Evolutionary conservation across 495 filamentous ascomycete species (phyloP).

Genomic region (Annulohypoxylon stygium): DNA sequence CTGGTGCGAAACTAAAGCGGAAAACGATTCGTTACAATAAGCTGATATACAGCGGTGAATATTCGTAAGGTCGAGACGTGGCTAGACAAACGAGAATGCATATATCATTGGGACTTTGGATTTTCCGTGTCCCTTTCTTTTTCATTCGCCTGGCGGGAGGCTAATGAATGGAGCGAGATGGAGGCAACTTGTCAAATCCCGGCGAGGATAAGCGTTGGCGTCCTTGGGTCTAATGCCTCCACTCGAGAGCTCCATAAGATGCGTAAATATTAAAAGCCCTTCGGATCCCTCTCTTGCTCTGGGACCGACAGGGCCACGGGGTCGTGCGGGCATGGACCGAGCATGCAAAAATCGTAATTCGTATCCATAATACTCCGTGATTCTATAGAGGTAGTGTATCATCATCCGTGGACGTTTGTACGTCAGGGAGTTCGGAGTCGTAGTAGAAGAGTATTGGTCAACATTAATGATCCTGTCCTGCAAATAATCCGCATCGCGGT

Average conservation of each 20-base stretch:
- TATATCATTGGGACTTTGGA: slow-evolving; percentile 40
- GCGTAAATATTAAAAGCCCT: slow-evolving; percentile 33
- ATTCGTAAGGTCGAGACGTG: slow-evolving; percentile 40
- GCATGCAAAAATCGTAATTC: slow-evolving; percentile 48
- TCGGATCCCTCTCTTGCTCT: slow-evolving; percentile 34
- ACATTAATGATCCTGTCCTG: slow-evolving; percentile 33
- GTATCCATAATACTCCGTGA: slow-evolving; percentile 52
- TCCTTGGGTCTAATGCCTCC: slow-evolving; percentile 19
- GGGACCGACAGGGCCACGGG: slow-evolving; percentile 12
- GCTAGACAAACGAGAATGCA: slow-evolving; percentile 47
- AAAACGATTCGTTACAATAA: slow-evolving; percentile 41
- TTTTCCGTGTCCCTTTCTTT: slow-evolving; percentile 22
- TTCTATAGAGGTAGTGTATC: slow-evolving; percentile 46
- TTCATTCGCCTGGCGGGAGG: slow-evolving; percentile 22
- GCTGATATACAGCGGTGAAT: slow-evolving; percentile 31
- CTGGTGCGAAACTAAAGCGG: slow-evolving; percentile 27
- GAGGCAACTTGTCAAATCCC: slow-evolving; percentile 23
- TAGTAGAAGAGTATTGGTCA: slow-evolving; percentile 27
- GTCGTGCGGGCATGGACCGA: slow-evolving; percentile 29
- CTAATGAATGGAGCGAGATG: slow-evolving; percentile 31
- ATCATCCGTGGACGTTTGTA: slow-evolving; percentile 34
- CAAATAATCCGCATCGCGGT: slow-evolving; percentile 29
- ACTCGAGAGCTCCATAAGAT: slow-evolving; percentile 26
- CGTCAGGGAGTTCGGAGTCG: slow-evolving; percentile 36
- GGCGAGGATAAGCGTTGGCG: slow-evolving; percentile 2